Evolutionary conservation across 306 rosid species (phyloP), one percentile per base, ranked within the genome.

Genomic region (Castanopsis chinensis): DNA sequence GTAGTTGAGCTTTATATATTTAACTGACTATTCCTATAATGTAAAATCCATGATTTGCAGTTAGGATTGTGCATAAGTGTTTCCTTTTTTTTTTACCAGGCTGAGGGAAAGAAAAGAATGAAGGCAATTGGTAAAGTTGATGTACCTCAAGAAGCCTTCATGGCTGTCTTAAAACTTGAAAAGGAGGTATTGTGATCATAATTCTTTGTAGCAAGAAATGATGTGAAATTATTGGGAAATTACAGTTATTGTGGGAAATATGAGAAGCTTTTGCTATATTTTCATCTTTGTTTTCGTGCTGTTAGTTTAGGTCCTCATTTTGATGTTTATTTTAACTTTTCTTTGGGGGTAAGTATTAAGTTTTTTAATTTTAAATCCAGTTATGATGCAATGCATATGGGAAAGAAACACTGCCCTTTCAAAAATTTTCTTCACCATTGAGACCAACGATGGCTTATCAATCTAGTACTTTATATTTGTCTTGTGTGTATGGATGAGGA

Each of bases 91-190:
- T 41, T 82, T 68, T 52, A 76, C 43, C 87, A 90, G 91, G 97
- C 98, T 71, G 98, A 87, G 86, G 98, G 98, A 77, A 94, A 94
- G 94, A 94, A 92, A 82, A 86, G 97, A 83, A 94, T 94, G 97
- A 94, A 94, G 84, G 80, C 98, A 10, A 94, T 94, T 30, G 94
- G 97, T 77, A 92, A 91, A 86, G 97, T 94, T 25, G 97, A 92
- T 78, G 97, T 94, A 55, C 97, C 95, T 79, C 98, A 94, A 88
- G 98, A 94, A 87, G 93, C 98, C 43, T 94, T 94, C 86, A 94
- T 91, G 98, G 97, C 98, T 5, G 97, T 94, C 75, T 85, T 94
- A 92, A 94, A 92, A 87, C 97, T 94, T 71, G 95, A 94, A 82
- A 94, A 92, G 83, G 98, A 92, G 82, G 97, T 94, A 20, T 74